phyloP scores from a whole-genome alignment of 78 protist species.

The Chrysochromulina tobinii region DNA sequence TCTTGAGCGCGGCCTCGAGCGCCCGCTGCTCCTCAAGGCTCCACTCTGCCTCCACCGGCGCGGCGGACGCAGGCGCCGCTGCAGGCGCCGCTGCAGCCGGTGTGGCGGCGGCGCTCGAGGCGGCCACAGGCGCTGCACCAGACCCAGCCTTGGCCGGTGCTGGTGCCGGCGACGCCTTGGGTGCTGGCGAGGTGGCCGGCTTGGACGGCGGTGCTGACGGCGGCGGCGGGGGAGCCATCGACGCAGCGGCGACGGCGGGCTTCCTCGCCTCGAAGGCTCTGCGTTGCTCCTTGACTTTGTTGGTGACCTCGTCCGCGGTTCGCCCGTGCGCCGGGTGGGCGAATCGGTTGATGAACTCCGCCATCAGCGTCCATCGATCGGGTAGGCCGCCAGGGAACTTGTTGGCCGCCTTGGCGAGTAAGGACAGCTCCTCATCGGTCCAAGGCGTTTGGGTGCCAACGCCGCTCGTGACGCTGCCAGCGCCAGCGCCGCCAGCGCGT shows the following conservation, averaged over 20 bases:
- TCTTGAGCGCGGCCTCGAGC: background rate
- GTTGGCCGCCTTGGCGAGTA: background rate
- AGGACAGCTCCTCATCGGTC: background rate
- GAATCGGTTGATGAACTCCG: background rate
- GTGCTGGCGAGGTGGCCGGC: background rate
- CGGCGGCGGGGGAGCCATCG: no score
- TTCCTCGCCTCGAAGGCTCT: no score
- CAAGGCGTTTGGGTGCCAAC: background rate
- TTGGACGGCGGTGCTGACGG: background rate
- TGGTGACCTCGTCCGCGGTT: no score
- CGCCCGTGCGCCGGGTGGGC: no score
- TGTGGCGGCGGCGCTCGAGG: background rate
- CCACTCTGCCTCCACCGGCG: background rate
- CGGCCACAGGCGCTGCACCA: background rate
- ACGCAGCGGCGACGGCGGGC: no score
- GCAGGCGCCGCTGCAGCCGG: background rate
- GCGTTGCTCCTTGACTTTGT: no score
- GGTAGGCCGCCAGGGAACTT: slow-evolving; percentile 25
- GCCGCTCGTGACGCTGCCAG: no score
- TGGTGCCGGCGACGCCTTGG: background rate
- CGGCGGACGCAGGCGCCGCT: background rate
- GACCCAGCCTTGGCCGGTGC: background rate
- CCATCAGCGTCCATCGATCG: background rate
- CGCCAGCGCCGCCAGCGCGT: no score
- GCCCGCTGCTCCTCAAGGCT: background rate